A percentile compares a stretch with the other conserved stretches of the same genome.
Conservation (phyloP, 2,329 filamentous ascomycete species). For the Phaeosphaeriaceae sp. region DNA sequence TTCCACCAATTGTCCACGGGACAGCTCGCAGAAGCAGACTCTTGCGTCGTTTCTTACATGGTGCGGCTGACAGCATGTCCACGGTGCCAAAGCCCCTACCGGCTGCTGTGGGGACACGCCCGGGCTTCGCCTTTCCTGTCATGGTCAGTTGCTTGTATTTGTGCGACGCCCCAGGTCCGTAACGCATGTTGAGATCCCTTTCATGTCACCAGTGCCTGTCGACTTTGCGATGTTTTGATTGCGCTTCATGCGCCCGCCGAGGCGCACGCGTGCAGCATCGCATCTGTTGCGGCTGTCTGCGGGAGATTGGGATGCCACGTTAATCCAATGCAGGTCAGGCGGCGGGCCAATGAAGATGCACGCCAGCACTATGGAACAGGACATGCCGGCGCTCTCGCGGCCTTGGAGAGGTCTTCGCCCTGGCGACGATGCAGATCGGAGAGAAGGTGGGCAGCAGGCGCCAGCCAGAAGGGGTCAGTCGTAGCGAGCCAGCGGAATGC, state of each 20-base stretch:
- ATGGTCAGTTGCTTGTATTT: slow-evolving; percentile 30
- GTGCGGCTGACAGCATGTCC: slow-evolving; percentile 22
- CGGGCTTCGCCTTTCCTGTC: slow-evolving; percentile 21
- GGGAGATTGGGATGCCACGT: slow-evolving; percentile 27
- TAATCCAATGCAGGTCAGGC: slow-evolving; percentile 21
- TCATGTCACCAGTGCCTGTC: slow-evolving; percentile 7
- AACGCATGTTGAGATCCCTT: slow-evolving; percentile 10
- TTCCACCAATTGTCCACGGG: slow-evolving; percentile 9
- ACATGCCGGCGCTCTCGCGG: slow-evolving; percentile 13
- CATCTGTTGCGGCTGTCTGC: slow-evolving; percentile 14
- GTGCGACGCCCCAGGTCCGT: slow-evolving; percentile 19
- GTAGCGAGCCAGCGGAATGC: slow-evolving; percentile 7
- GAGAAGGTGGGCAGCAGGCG: slow-evolving; percentile 9
- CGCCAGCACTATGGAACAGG: slow-evolving; percentile 28
- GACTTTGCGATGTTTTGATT: slow-evolving; percentile 19
- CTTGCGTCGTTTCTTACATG: slow-evolving; percentile 9
- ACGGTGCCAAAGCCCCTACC: slow-evolving; percentile 10
- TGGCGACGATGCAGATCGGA: slow-evolving; percentile 22
- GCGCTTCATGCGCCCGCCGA: slow-evolving; percentile 17
- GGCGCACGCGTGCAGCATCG: background rate
- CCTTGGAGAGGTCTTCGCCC: slow-evolving; percentile 12
- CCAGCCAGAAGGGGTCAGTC: slow-evolving; percentile 2
- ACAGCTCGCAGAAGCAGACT: slow-evolving; percentile 10
- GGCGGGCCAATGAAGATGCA: slow-evolving; percentile 16
- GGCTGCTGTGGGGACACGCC: slow-evolving; percentile 23